These are phyloP conservation scores for Isabelozyma pseudorhagii DNA, from an alignment of 805 yeast genomes.

Conservation along the genomic window DNA sequence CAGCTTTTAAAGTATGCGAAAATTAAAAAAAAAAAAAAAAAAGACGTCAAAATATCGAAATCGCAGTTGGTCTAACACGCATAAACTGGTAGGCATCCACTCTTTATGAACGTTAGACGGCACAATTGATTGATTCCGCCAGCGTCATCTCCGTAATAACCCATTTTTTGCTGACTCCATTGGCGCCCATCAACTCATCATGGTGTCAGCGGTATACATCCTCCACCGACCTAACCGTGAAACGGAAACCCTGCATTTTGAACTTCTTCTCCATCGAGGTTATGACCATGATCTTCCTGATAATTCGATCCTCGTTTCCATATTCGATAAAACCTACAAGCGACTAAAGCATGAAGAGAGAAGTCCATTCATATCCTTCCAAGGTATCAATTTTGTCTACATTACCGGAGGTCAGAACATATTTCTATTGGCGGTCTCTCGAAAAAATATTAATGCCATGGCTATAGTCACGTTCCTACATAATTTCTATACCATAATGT, in stretches of 20 bases:
- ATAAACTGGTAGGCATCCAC: no score
- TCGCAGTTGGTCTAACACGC: no score
- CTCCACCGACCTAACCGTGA: conserved; percentile 32
- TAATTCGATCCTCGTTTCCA: conserved; percentile 16
- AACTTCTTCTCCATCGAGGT: conserved; percentile 30
- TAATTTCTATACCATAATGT: conserved; percentile 25
- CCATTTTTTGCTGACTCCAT: neutral
- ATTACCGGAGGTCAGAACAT: conserved; percentile 45
- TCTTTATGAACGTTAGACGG: no score
- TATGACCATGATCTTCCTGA: conserved; percentile 30
- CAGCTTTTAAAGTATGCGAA: neutral
- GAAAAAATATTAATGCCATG: conserved; percentile 54
- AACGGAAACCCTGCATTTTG: conserved; percentile 22
- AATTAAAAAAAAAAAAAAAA: no score
- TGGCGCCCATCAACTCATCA: conserved; percentile 2
- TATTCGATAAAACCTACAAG: conserved; percentile 21
- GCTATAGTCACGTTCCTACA: conserved; percentile 55
- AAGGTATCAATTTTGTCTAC: conserved; percentile 56
- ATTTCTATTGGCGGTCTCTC: conserved; percentile 38
- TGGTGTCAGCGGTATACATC: conserved; percentile 39
- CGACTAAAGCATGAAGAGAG: conserved; percentile 15
- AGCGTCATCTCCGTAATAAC: neutral
- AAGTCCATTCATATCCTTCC: conserved; percentile 43
- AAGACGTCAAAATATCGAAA: no score
- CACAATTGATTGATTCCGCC: no score